Conservation (phyloP, 2,329 filamentous ascomycete species). For the Monosporascus ibericus region DNA sequence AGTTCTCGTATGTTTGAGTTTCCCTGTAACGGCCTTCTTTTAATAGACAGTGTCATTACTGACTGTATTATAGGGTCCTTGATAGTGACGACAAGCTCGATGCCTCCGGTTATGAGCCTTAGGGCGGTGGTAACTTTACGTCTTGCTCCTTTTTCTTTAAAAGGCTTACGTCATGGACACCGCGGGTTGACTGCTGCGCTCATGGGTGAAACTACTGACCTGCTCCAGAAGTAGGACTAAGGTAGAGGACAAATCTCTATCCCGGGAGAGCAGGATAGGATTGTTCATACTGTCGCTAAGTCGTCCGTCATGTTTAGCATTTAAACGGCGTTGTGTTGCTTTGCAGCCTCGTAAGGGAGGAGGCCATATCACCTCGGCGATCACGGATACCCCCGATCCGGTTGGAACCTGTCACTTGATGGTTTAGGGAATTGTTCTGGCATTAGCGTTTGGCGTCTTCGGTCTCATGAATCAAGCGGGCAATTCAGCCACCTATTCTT, state of each 20-base stretch:
- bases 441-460: slow-evolving; percentile 20
- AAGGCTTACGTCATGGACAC: too few relatives aligned
- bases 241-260: too few relatives aligned
- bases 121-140: slow-evolving; percentile 2
- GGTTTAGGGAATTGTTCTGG: slow-evolving; percentile 7
- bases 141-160: too few relatives aligned
- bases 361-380: not conserved
- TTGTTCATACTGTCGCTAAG: not conserved
- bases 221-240: not conserved
- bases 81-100: slow-evolving; percentile 51
- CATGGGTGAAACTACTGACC: not conserved
- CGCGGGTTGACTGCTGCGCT: too few relatives aligned
- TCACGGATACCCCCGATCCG: not conserved
- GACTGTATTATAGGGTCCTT: slow-evolving; percentile 35
- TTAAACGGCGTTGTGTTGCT: not conserved
- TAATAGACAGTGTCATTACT: not conserved
- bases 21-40: slow-evolving; percentile 1
- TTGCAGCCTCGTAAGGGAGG: not conserved
- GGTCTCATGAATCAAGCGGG: not conserved
- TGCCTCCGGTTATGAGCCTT: slow-evolving; percentile 37
- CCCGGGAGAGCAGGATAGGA: not conserved
- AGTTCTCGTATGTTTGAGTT: slow-evolving; percentile 63
- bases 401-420: too few relatives aligned
- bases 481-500: too few relatives aligned
- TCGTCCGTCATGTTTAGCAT: not conserved